A percentile compares a stretch with the other conserved stretches of the same genome.
These are phyloP conservation scores for Coemansia sp. DNA, from an alignment of 192 early-diverging fungal genomes.

Conservation along the genomic window DNA sequence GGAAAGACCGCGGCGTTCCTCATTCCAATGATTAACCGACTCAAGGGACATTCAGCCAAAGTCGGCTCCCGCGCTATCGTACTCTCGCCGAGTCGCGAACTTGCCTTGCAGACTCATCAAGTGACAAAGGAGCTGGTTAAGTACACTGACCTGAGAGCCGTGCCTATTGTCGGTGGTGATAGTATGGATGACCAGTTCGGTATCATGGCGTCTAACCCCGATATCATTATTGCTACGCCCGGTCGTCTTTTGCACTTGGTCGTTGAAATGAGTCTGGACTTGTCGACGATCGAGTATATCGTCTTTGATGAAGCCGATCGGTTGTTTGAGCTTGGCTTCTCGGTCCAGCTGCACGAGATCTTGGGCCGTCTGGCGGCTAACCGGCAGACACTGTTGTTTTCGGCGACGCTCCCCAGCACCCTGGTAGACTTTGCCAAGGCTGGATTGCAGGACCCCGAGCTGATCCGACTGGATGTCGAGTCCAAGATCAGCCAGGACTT, in stretches of 20 bases:
- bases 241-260: constrained; percentile 80
- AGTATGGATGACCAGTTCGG: constrained; percentile 95
- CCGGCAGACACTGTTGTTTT: constrained; percentile 93
- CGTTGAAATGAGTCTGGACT: constrained; percentile 85
- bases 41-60: constrained; percentile 87
- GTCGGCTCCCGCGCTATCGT: constrained; percentile 80
- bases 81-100: constrained; percentile 92
- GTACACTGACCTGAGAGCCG: constrained; percentile 86
- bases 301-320: constrained; percentile 99
- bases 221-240: constrained; percentile 85
- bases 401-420: constrained; percentile 90
- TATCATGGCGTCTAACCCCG: constrained; percentile 91
- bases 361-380: constrained; percentile 75
- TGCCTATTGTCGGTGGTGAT: constrained; percentile 93
- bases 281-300: constrained; percentile 89
- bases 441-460: constrained; percentile 87
- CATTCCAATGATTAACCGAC: constrained; percentile 86
- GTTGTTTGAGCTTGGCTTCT: constrained; percentile 96
- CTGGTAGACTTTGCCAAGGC: constrained; percentile 98
- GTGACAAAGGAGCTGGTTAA: constrained; percentile 90
- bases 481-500: constrained; percentile 93
- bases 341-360: constrained; percentile 93
- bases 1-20: constrained; percentile 97
- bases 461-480: constrained; percentile 92
- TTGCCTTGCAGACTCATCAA: constrained; percentile 95